Evolutionary conservation across 257 asterid genomes (phyloP).

Genomic region (Hygrophila difformis): DNA sequence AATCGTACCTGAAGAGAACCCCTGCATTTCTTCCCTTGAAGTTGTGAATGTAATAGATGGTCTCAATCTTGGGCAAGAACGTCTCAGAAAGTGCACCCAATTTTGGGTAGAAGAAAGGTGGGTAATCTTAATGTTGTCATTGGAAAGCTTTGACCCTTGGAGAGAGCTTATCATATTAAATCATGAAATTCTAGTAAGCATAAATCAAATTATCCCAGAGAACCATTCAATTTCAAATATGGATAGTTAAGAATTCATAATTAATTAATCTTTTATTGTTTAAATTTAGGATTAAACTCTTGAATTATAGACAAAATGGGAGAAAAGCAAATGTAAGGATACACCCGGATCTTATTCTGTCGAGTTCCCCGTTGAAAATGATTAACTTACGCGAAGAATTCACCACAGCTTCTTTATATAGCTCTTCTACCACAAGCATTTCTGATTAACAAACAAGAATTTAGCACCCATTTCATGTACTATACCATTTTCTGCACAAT

Average conservation of each 20-base stretch:
- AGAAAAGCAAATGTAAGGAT: slow-evolving; percentile 36
- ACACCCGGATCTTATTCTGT: slow-evolving; percentile 96
- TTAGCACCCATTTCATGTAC: not conserved
- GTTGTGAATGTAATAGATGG: slow-evolving; percentile 89
- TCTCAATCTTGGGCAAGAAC: slow-evolving; percentile 76
- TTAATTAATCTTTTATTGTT: not conserved
- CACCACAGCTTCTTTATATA: slow-evolving; percentile 70
- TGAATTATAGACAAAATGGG: too few relatives aligned
- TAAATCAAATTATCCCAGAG: not conserved
- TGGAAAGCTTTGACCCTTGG: too few relatives aligned
- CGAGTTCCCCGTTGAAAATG: slow-evolving; percentile 88
- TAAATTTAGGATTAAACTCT: not conserved
- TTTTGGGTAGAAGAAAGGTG: slow-evolving; percentile 87
- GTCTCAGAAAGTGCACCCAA: slow-evolving; percentile 65
- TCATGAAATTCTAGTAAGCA: too few relatives aligned
- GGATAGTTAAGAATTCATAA: not conserved
- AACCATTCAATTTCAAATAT: not conserved
- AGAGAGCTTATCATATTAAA: too few relatives aligned
- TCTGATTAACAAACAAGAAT: slow-evolving; percentile 30
- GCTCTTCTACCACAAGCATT: slow-evolving; percentile 96
- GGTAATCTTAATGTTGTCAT: slow-evolving; percentile 45
- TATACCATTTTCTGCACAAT: not conserved
- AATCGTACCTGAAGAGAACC: slow-evolving; percentile 75
- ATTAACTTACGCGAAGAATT: slow-evolving; percentile 53
- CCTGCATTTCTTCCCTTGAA: slow-evolving; percentile 81